Evolutionary conservation across 768 basidiomycete genomes (phyloP).

Genomic region (Daedaleopsis sinensis): DNA sequence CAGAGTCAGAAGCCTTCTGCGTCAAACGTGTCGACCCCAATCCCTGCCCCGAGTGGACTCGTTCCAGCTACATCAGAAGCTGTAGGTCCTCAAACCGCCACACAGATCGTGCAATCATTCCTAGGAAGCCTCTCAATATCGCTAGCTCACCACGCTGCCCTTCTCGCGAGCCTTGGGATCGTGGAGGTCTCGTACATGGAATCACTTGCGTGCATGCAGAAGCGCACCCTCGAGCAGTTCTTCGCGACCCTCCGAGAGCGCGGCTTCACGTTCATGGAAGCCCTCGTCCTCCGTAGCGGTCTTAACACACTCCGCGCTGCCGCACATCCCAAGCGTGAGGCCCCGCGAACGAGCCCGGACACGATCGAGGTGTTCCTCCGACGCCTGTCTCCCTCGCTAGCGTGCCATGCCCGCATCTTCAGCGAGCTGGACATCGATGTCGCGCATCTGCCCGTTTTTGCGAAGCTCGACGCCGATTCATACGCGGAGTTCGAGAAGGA

Average conservation of each 20-base stretch:
- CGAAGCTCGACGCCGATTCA: not conserved
- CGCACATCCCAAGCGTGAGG: not conserved
- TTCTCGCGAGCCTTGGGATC: constrained; percentile 1
- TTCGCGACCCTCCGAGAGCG: not conserved
- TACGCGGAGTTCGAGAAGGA: constrained; percentile 8
- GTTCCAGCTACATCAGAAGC: not conserved
- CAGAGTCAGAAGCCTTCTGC: no score
- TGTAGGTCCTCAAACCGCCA: no score
- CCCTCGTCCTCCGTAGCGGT: constrained; percentile 4
- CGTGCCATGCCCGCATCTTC: not conserved
- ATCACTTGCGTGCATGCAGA: not conserved
- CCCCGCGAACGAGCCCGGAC: not conserved
- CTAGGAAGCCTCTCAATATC: not conserved
- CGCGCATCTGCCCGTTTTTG: constrained; percentile 8
- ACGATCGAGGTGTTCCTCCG: constrained; percentile 4
- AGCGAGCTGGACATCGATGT: not conserved
- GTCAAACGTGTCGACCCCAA: not conserved
- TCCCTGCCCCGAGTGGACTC: not conserved
- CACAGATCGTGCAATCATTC: not conserved
- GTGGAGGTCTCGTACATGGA: not conserved
- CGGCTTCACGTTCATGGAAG: constrained; percentile 7
- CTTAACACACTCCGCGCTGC: not conserved
- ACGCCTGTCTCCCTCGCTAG: not conserved
- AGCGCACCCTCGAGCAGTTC: not conserved
- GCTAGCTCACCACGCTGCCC: not conserved